Evolutionary conservation across 108 stramenopile genomes (phyloP).

Genomic region (Mayamaea pseudoterrestris): DNA sequence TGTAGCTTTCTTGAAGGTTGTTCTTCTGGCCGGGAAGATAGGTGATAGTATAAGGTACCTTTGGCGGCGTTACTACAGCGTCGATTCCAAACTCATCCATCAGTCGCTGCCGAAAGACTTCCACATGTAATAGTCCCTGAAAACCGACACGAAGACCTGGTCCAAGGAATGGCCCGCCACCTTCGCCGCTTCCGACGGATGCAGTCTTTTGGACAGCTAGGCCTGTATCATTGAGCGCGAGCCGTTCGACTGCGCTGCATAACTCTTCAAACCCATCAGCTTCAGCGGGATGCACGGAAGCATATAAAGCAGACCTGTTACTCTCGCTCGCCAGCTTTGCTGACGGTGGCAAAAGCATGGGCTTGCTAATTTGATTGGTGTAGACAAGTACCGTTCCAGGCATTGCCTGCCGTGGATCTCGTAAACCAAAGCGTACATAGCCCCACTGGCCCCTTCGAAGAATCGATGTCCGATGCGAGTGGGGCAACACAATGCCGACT

Average conservation of each 20-base stretch:
- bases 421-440: slow-evolving; percentile 82
- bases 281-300: slow-evolving; percentile 84
- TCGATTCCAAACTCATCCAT: slow-evolving; percentile 90
- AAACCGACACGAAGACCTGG: slow-evolving; percentile 92
- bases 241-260: slow-evolving; percentile 75
- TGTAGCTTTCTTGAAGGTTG: slow-evolving; percentile 64
- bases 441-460: slow-evolving; percentile 87
- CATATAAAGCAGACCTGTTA: slow-evolving; percentile 82
- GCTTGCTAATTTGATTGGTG: slow-evolving; percentile 31
- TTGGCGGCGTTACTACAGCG: slow-evolving; percentile 94
- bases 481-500: slow-evolving; percentile 86
- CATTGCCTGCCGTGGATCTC: slow-evolving; percentile 82
- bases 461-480: slow-evolving; percentile 38
- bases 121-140: slow-evolving; percentile 95
- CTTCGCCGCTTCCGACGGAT: slow-evolving; percentile 17
- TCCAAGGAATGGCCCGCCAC: slow-evolving; percentile 80
- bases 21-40: slow-evolving; percentile 74
- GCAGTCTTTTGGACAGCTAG: slow-evolving; percentile 61
- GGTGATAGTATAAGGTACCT: slow-evolving; percentile 86
- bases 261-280: slow-evolving; percentile 89
- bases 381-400: slow-evolving; percentile 83
- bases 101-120: slow-evolving; percentile 95
- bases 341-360: slow-evolving; percentile 32
- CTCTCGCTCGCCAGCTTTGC: slow-evolving; percentile 3
- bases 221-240: slow-evolving; percentile 89